Evolutionary conservation across 257 asterid genomes (phyloP).

Genomic region (Dorcoceras hygrometricum): DNA sequence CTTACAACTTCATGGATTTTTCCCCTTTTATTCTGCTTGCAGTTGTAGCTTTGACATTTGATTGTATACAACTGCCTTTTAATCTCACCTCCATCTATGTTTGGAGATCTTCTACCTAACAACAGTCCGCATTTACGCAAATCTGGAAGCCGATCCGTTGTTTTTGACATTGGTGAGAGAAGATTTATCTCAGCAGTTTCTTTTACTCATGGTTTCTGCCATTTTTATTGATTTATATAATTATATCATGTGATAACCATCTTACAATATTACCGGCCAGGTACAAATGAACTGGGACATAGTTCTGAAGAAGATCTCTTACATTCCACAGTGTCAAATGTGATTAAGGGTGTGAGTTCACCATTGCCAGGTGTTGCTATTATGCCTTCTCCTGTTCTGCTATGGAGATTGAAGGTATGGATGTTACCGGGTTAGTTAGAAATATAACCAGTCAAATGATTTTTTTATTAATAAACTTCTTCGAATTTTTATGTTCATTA

Average conservation of each 20-base stretch:
- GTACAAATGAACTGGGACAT: constrained; percentile 49
- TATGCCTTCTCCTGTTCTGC: constrained; percentile 77
- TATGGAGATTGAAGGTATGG: constrained; percentile 94
- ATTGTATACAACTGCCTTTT: constrained; percentile 25
- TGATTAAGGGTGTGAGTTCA: constrained; percentile 66
- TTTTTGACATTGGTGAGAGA: constrained; percentile 70
- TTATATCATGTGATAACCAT: constrained; percentile 16
- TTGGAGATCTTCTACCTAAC: constrained; percentile 71
- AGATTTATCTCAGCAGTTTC: constrained; percentile 12
- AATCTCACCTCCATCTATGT: constrained; percentile 74
- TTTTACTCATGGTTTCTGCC: constrained; percentile 9
- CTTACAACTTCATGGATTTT: constrained; percentile 14
- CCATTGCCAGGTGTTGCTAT: constrained; percentile 66
- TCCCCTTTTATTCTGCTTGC: constrained; percentile 16
- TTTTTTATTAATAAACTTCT: neutral
- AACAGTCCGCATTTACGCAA: constrained; percentile 86
- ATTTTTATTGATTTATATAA: constrained; percentile 12
- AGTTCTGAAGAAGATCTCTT: constrained; percentile 54
- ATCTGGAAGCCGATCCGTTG: constrained; percentile 91
- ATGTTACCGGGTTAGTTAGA: neutral
- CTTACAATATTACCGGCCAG: constrained; percentile 26
- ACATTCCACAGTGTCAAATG: constrained; percentile 49
- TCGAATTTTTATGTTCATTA: neutral
- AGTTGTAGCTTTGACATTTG: constrained; percentile 34
- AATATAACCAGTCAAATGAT: neutral